phyloP scores from a whole-genome alignment of 108 stramenopile genomes.

The Skeletonema marinoi region DNA sequence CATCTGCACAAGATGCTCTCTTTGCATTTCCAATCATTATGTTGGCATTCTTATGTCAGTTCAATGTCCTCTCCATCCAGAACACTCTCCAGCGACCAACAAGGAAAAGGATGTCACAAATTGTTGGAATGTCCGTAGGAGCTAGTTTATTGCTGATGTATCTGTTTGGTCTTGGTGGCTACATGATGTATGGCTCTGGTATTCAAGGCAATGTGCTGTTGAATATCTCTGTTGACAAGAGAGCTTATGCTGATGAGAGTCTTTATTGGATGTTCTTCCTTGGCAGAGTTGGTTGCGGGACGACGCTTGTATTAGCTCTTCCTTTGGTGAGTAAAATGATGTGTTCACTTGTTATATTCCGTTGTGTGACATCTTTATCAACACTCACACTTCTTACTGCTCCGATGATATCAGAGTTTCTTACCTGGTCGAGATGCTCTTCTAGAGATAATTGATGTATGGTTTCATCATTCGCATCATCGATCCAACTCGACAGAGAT shows the following conservation, averaged over 20 bases:
- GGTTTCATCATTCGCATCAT: conserved; percentile 1
- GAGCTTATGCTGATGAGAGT: neutral
- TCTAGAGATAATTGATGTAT: neutral
- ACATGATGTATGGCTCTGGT: neutral
- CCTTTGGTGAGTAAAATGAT: neutral
- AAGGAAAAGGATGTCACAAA: neutral
- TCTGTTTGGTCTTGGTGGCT: neutral
- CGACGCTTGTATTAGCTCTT: neutral
- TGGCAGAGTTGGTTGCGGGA: neutral
- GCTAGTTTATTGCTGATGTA: neutral
- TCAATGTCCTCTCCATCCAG: neutral
- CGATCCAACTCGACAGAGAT: neutral
- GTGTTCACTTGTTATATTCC: neutral
- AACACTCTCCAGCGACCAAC: neutral
- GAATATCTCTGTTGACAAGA: neutral
- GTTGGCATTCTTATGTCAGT: neutral
- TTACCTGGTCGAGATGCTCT: conserved; percentile 1
- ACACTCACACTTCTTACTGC: neutral
- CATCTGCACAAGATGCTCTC: neutral
- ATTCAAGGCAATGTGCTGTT: neutral
- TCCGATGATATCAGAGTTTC: neutral
- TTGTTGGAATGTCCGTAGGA: neutral
- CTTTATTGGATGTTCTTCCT: neutral
- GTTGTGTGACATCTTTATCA: neutral
- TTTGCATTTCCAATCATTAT: neutral